Evolutionary conservation across 495 filamentous ascomycete species (phyloP), one percentile per base, ranked within the genome.

Genomic region (Pyrenopolyporus hunteri): DNA sequence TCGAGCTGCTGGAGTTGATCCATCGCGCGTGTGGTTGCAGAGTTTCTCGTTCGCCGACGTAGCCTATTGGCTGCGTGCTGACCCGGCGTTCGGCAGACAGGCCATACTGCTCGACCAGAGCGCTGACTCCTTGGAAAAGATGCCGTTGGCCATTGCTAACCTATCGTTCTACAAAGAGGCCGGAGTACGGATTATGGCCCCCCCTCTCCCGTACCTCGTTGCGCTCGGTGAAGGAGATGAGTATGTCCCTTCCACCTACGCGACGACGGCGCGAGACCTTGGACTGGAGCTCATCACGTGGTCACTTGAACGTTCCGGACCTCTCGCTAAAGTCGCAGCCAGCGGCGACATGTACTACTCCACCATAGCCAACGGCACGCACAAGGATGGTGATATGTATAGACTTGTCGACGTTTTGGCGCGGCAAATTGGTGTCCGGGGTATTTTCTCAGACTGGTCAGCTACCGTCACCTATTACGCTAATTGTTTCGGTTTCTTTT

Each of bases 391-490:
- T 3, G 81, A 87, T 33, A 77, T 83, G 69, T 86, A 79, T 59
- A 80, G 73, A 35, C 76, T 86, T 11, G 63, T 88, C 22, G 82
- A 87, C 63, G 82, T 85, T 11, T 56, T 88, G 39, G 79, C 75
- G 6, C 75, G 78, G 55, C 71, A 87, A 62, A 82, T 87, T 6
- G 81, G 81, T 2, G 81, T 84, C 9, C 66, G 70, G 14, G 80
- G 71, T 2, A 80, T 88, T 16, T 88, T 87, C 55, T 80, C 81
- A 7, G 85, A 87, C 64, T 88, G 85, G 85, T 77, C 78, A 3
- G 82, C 81, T 0, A 85, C 83, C 3, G 75, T 83, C 6, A 85
- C 80, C 2, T 88, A 85, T 45, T 88, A 85, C 72, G 84, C 84
- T 51, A 85, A 82, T 52, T 88, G 83, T 66, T 77, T 87, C 43